These are phyloP conservation scores for Millerozyma miso DNA, from an alignment of 805 yeast genomes.

Conservation along the genomic window DNA sequence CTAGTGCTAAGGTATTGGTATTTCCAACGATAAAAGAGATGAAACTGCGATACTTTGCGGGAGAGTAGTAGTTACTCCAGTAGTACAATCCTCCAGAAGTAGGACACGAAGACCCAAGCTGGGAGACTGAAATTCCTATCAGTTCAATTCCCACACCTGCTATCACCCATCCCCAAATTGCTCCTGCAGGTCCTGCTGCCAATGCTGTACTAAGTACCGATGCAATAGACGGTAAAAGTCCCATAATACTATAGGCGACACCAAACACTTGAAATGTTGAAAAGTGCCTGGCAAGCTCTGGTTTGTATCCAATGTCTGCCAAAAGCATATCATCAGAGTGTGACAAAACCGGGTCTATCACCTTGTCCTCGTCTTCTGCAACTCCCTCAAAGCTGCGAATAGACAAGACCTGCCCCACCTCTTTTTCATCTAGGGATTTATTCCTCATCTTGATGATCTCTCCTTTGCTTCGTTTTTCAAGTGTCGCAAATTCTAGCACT, in stretches of 20 bases:
- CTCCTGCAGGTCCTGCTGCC: constrained; percentile 27
- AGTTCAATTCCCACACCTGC: constrained; percentile 21
- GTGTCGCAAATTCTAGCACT: no score
- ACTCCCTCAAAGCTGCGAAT: neutral
- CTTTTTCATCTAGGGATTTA: neutral
- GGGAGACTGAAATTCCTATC: constrained; percentile 26
- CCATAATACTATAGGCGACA: constrained; percentile 33
- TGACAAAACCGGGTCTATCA: constrained; percentile 18
- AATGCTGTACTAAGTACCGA: constrained; percentile 21
- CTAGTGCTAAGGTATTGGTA: constrained; percentile 26
- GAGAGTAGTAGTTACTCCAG: constrained; percentile 34
- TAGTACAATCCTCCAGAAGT: constrained; percentile 32
- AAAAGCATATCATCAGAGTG: constrained; percentile 21
- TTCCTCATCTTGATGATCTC: no score
- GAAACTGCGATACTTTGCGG: constrained; percentile 18
- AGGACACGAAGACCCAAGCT: constrained; percentile 22
- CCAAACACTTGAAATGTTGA: constrained; percentile 30
- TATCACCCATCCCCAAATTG: constrained; percentile 29
- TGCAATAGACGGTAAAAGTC: constrained; percentile 27
- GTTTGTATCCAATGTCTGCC: constrained; percentile 33
- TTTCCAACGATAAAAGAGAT: constrained; percentile 24
- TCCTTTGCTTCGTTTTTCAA: no score
- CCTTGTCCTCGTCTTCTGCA: neutral
- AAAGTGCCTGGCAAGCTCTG: constrained; percentile 26
- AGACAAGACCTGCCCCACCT: neutral